Conservation (phyloP, 2,329 filamentous ascomycete genomes). For the Fonsecaea erecta region DNA sequence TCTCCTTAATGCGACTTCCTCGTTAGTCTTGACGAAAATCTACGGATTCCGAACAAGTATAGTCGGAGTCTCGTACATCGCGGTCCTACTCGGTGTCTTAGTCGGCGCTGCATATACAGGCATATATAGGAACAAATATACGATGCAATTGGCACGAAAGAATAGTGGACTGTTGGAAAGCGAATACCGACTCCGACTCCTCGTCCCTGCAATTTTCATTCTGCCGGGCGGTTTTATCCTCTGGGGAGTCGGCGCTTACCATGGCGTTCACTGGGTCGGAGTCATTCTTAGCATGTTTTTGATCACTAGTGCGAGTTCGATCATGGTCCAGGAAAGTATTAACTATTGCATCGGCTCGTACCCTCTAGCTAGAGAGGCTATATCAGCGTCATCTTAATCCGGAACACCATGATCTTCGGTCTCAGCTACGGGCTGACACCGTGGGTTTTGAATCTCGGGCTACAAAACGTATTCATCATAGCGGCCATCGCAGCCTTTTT, state of each 20-base stretch:
- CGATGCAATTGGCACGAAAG: slow-evolving; percentile 29
- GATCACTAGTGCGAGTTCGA: slow-evolving; percentile 47
- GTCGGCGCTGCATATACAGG: slow-evolving; percentile 33
- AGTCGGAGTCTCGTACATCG: slow-evolving; percentile 7
- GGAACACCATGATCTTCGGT: slow-evolving; percentile 56
- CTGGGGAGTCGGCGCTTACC: slow-evolving; percentile 58
- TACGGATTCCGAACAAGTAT: neutral
- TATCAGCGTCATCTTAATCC: slow-evolving; percentile 52
- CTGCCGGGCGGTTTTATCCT: slow-evolving; percentile 53
- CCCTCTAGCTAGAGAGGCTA: slow-evolving; percentile 45
- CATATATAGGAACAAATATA: slow-evolving; percentile 34
- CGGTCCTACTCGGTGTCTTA: slow-evolving; percentile 34
- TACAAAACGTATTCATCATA: slow-evolving; percentile 52
- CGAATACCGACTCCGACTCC: slow-evolving; percentile 38
- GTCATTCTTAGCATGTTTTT: slow-evolving; percentile 47
- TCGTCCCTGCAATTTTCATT: slow-evolving; percentile 44
- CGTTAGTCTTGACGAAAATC: slow-evolving; percentile 42
- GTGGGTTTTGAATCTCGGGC: slow-evolving; percentile 51
- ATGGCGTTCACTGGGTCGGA: slow-evolving; percentile 55
- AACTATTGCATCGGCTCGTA: slow-evolving; percentile 51
- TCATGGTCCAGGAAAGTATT: slow-evolving; percentile 41
- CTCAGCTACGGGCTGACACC: slow-evolving; percentile 55
- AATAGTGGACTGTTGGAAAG: slow-evolving; percentile 37
- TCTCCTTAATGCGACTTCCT: slow-evolving; percentile 47
- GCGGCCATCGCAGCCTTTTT: neutral